Evolutionary conservation across 371 early-diverging fungal genomes (phyloP), one percentile per base, ranked within the genome.

Genomic region (Catenaria anguillulae): DNA sequence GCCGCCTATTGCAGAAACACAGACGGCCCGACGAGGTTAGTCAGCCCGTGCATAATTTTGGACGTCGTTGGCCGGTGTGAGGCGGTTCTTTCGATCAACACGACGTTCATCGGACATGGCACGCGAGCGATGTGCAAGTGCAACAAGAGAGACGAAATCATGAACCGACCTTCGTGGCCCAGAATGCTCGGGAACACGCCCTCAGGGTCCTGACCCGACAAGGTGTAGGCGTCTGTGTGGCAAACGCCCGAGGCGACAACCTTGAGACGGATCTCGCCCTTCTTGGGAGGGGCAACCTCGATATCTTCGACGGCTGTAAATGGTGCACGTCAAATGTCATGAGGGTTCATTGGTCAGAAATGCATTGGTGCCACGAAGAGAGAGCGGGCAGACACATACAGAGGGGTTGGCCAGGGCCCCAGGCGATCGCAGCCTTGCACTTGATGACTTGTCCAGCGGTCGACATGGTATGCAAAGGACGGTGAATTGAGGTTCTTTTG

Each of bases 371-470:
- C n/a, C n/a, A n/a, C n/a, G n/a, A n/a, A n/a, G n/a, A n/a, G n/a
- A n/a, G n/a, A n/a, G n/a, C n/a, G n/a, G n/a, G n/a, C n/a, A n/a
- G n/a, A n/a, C n/a, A 76, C 84, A 69, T 84, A 92, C 94, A 76
- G 37, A 95, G 79, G 56, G 93, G 93, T 73, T 90, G 83, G 61
- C 79, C 82, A 61, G 96, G 84, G 63, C 85, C 90, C 95, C 94
- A 93, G 61, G 96, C 93, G 56, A 96, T 78, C 35, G 97, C 97
- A 64, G 97, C 97, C 67, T 85, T 85, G 79, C 97, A 96, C 62
- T 82, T 89, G 69, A 94, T 94, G 69, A 86, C 75, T 77, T 80
- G 48, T 3, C 34, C 34, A 19, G 55, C 19, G 34, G 36, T 55
- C 3, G 36, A 34, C 55, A 55, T 34, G 5, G 55, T 10, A 54